phyloP scores from a whole-genome alignment of 1,139 yeast species.

The Lodderomyces pseudojiufengensis region DNA sequence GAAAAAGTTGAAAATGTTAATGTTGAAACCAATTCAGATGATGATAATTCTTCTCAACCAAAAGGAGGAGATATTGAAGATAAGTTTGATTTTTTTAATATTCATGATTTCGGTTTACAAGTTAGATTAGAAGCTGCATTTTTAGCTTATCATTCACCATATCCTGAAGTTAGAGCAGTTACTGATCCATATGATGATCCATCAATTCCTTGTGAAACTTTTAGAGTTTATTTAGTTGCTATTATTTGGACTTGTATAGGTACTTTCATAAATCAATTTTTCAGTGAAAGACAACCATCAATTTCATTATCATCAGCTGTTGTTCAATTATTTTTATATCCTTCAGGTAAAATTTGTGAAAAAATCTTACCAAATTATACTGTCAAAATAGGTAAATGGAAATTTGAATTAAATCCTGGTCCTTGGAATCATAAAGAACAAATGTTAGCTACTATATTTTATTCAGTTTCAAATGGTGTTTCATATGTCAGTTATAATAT shows the following conservation, averaged over 20 bases:
- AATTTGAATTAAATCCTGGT: slow-evolving; percentile 50
- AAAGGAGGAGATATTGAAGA: slow-evolving; percentile 1
- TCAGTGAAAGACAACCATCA: slow-evolving; percentile 53
- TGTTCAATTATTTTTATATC: slow-evolving; percentile 56
- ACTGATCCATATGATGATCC: slow-evolving; percentile 55
- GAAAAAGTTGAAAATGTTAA: neutral
- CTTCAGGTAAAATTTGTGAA: slow-evolving; percentile 46
- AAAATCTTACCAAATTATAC: slow-evolving; percentile 46
- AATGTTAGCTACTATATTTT: slow-evolving; percentile 41
- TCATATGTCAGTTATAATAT: slow-evolving; percentile 21
- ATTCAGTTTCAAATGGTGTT: slow-evolving; percentile 28
- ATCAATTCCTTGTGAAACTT: slow-evolving; percentile 48
- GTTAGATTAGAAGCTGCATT: slow-evolving; percentile 43
- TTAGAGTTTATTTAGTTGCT: slow-evolving; percentile 53
- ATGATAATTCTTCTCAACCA: too few species aligned
- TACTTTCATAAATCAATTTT: slow-evolving; percentile 56
- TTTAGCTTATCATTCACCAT: slow-evolving; percentile 54
- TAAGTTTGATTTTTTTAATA: slow-evolving; percentile 1
- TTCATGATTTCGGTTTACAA: slow-evolving; percentile 27
- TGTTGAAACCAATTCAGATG: neutral
- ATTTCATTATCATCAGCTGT: slow-evolving; percentile 44
- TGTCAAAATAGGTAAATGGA: slow-evolving; percentile 31
- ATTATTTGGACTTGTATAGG: slow-evolving; percentile 49
- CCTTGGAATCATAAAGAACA: slow-evolving; percentile 67
- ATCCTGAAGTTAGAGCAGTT: slow-evolving; percentile 63